phyloP scores from a whole-genome alignment of 768 basidiomycete species.

The Amanita phalloides region DNA sequence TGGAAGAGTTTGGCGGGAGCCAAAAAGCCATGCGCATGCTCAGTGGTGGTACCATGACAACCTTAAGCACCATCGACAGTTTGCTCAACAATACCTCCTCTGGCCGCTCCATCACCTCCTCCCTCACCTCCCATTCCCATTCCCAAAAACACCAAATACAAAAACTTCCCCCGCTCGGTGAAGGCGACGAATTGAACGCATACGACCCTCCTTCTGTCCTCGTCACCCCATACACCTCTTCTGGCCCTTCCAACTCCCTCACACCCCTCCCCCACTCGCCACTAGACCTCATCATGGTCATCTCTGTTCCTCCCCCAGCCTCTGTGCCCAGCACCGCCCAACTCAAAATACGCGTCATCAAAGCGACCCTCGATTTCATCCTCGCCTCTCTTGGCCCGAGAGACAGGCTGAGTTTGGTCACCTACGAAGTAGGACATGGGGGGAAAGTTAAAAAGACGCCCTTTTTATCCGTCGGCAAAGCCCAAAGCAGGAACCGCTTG shows the following conservation, averaged over 20 bases:
- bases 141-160: conserved; percentile 26
- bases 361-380: conserved; percentile 78
- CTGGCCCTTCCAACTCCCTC: conserved; percentile 71
- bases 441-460: conserved; percentile 90
- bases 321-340: conserved; percentile 69
- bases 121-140: conserved; percentile 60
- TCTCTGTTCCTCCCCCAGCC: conserved; percentile 72
- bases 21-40: conserved; percentile 71
- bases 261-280: conserved; percentile 77
- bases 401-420: conserved; percentile 85
- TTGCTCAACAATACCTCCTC: conserved; percentile 45
- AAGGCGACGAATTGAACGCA: conserved; percentile 54
- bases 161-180: conserved; percentile 58
- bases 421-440: conserved; percentile 80
- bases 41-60: conserved; percentile 62
- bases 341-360: conserved; percentile 85
- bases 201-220: conserved; percentile 50
- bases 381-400: conserved; percentile 63
- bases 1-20: conserved; percentile 74
- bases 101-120: conserved; percentile 60
- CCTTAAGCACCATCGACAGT: conserved; percentile 57
- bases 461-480: conserved; percentile 65
- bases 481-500: conserved; percentile 59
- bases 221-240: conserved; percentile 61
- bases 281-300: conserved; percentile 85